phyloP scores from a whole-genome alignment of 164 flowering plant genomes.

The Paratinospora sagittata region DNA sequence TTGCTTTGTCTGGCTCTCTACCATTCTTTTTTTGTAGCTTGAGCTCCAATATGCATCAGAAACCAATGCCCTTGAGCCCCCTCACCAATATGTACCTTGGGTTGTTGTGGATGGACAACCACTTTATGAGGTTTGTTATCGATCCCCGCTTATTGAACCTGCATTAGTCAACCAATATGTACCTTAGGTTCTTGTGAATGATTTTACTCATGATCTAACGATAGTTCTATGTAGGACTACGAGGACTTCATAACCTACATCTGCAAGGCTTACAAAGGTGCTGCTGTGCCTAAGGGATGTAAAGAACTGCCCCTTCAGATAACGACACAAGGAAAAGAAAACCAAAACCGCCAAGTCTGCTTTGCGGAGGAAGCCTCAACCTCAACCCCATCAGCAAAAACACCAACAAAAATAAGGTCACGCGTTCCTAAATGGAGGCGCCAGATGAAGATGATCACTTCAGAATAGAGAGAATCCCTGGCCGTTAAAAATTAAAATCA shows the following conservation, averaged over 20 bases:
- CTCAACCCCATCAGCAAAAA: constrained; percentile 6
- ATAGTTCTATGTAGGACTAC: constrained; percentile 50
- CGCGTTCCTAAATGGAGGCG: constrained; percentile 16
- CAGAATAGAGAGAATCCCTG: background rate
- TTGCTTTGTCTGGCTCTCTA: background rate
- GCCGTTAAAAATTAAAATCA: background rate
- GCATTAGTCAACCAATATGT: background rate
- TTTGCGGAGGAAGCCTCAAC: constrained; percentile 17
- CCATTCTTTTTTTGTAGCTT: constrained; percentile 53
- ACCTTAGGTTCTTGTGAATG: background rate
- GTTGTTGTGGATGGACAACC: constrained; percentile 78
- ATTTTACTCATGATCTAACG: background rate
- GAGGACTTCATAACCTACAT: constrained; percentile 46
- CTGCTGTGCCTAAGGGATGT: constrained; percentile 45
- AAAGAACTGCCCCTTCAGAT: constrained; percentile 16
- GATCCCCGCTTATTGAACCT: background rate
- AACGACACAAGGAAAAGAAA: constrained; percentile 10
- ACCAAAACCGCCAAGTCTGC: constrained; percentile 21
- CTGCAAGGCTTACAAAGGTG: constrained; percentile 80
- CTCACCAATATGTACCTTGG: constrained; percentile 91
- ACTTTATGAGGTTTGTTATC: constrained; percentile 57
- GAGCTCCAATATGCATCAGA: constrained; percentile 61
- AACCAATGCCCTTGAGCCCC: constrained; percentile 67
- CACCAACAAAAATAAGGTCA: constrained; percentile 11
- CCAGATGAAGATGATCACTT: constrained; percentile 13